Base-by-base conservation (phyloP, 257 asterid species). In the Solanum clarkiae region DNA sequence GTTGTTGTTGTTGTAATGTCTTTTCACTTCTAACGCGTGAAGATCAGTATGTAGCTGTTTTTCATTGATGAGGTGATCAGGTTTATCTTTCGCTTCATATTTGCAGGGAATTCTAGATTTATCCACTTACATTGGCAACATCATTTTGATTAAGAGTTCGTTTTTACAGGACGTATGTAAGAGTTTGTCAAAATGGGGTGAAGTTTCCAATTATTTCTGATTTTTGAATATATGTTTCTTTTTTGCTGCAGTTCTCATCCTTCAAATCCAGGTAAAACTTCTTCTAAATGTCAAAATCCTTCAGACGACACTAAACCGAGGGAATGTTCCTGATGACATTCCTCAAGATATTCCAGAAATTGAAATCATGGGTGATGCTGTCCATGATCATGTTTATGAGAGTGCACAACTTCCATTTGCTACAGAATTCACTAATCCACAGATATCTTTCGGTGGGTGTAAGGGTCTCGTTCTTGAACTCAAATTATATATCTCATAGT, bases 351-450 rank as follows among this genome's bases (percentile, higher is more conserved):
- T 44, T n/a, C 94, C 86, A 15, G 91, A 92, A 74, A 49, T 86
- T 62, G 98, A 95, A 86, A 45, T 68, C 9, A 83, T 88, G 91
- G 93, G 95, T 26, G 89, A 91, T 69, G 95, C 91, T 85, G 86
- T 11, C 49, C 89, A 54, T 84, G 93, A 79, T 77, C 86, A 80
- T 68, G 88, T 70, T 75, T 82, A 87, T 86, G 87, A 83, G 66
- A 84, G 83, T 66, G 86, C 89, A 26, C 29, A 88, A 80, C 88
- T 63, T 20, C 87, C 88, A 18, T 85, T 85, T 5, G 71, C 68
- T 80, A 49, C 87, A 3, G 89, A 86, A 86, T 87, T 32, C 70
- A 59, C 86, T 69, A 87, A 89, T 82, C 82, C 88, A 42, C 84
- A 85, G 17, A 53, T 84, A 12, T 80, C 84, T 68, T 87, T 88